phyloP scores from a whole-genome alignment of 1,139 yeast species.

The Suhomyces atakaporum region DNA sequence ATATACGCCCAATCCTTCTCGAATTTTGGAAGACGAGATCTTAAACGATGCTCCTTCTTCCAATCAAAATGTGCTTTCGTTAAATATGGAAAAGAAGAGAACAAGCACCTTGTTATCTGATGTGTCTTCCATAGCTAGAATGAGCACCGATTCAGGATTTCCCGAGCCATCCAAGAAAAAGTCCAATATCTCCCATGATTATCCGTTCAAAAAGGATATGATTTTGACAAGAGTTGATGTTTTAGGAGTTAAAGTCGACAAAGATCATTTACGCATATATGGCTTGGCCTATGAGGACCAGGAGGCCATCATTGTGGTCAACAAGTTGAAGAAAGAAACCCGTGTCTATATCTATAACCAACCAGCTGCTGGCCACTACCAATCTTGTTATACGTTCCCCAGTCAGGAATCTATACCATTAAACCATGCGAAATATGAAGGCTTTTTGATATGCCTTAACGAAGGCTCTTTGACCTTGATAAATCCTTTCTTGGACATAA shows the following conservation, averaged over 20 bases:
- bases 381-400: conserved; percentile 33
- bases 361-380: conserved; percentile 33
- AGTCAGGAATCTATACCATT: conserved; percentile 48
- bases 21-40: conserved; percentile 46
- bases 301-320: conserved; percentile 59
- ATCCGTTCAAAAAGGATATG: conserved; percentile 59
- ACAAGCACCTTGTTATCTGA: conserved; percentile 57
- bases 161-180: conserved; percentile 29
- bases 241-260: conserved; percentile 32
- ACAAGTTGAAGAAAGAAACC: conserved; percentile 35
- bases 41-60: conserved; percentile 18
- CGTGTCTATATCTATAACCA: conserved; percentile 53
- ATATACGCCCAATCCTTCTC: conserved; percentile 45
- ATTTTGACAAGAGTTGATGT: conserved; percentile 63
- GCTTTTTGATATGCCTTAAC: conserved; percentile 44
- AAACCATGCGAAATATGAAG: conserved; percentile 33
- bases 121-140: conserved; percentile 60
- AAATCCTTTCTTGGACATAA: conserved; percentile 66
- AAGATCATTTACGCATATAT: conserved; percentile 41
- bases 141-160: conserved; percentile 49
- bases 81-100: conserved; percentile 53
- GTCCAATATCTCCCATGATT: conserved; percentile 21
- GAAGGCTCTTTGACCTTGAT: conserved; percentile 43
- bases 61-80: conserved; percentile 26
- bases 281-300: conserved; percentile 51